phyloP scores from a whole-genome alignment of 192 early-diverging fungal species.

The Entophlyctis luteolus region DNA sequence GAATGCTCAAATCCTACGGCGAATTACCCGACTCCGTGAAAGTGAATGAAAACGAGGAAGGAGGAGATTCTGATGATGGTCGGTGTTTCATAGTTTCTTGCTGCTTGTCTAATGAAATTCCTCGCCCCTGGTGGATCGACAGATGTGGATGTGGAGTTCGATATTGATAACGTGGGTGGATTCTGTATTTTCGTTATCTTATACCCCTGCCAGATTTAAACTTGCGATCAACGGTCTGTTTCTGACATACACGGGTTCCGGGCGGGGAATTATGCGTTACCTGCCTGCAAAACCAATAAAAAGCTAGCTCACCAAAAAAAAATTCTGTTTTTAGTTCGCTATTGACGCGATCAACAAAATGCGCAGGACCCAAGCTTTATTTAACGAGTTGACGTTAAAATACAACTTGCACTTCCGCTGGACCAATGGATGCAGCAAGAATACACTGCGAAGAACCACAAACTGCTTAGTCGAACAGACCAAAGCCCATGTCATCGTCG shows the following conservation, averaged over 20 bases:
- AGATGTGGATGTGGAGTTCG: constrained; percentile 82
- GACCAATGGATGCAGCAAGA: no score
- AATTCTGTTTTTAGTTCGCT: no score
- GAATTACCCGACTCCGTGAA: constrained; percentile 89
- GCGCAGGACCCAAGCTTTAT: no score
- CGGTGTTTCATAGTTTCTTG: neutral
- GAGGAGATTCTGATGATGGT: constrained; percentile 43
- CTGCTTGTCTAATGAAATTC: neutral
- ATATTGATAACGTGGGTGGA: constrained; percentile 72
- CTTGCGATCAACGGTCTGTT: neutral
- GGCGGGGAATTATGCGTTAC: neutral
- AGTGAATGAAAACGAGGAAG: constrained; percentile 76
- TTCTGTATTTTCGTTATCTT: neutral
- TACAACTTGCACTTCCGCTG: no score
- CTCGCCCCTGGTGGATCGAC: neutral
- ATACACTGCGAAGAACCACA: neutral
- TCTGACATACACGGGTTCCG: neutral
- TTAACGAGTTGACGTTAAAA: no score
- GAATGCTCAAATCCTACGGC: constrained; percentile 86
- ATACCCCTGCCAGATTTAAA: neutral
- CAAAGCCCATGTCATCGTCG: constrained; percentile 91
- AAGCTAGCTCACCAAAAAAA: no score
- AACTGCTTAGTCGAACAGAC: constrained; percentile 89
- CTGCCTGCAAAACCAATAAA: no score
- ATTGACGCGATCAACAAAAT: no score